Evolutionary conservation across 805 yeast species (phyloP).

Genomic region (Wickerhamiella qilinensis): DNA sequence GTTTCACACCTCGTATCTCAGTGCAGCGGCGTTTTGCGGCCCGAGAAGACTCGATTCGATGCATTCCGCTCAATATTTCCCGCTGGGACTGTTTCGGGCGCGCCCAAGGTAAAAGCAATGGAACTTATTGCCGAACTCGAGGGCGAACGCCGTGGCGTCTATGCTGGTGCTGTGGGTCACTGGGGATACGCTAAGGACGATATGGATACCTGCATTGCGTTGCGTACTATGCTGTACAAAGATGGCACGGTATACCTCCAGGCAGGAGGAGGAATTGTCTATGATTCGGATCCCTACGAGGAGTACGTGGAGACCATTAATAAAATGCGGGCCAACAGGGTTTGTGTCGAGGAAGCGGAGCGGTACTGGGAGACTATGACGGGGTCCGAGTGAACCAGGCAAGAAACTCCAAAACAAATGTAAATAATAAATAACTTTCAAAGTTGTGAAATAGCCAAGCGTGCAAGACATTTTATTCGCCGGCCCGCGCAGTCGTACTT

Average conservation of each 20-base stretch:
- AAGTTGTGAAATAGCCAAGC: no score
- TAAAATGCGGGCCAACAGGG: conserved; percentile 87
- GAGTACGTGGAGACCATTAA: conserved; percentile 95
- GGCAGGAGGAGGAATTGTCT: conserved; percentile 98
- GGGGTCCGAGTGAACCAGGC: no score
- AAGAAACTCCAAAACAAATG: no score
- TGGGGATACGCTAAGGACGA: conserved; percentile 93
- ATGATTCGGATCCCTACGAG: conserved; percentile 86
- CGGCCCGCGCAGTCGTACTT: no score
- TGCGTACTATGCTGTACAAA: conserved; percentile 91
- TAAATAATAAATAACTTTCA: no score
- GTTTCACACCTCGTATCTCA: conserved; percentile 94
- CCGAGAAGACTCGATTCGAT: conserved; percentile 78
- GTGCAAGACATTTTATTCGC: no score
- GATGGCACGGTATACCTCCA: conserved; percentile 83
- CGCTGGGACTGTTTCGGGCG: conserved; percentile 97
- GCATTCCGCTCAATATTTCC: conserved; percentile 97
- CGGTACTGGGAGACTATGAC: conserved; percentile 21
- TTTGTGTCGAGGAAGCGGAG: conserved; percentile 87
- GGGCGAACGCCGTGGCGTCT: conserved; percentile 83
- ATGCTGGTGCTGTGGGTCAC: conserved; percentile 97
- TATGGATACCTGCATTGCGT: conserved; percentile 96
- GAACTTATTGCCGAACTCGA: conserved; percentile 82
- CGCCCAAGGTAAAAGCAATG: conserved; percentile 96
- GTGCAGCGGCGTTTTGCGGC: conserved; percentile 79